Percentiles rank a stretch among this genome's conserved stretches.
Evolutionary conservation across 2,329 filamentous ascomycete species (phyloP).

Genomic region (Calonectria hongkongensis): DNA sequence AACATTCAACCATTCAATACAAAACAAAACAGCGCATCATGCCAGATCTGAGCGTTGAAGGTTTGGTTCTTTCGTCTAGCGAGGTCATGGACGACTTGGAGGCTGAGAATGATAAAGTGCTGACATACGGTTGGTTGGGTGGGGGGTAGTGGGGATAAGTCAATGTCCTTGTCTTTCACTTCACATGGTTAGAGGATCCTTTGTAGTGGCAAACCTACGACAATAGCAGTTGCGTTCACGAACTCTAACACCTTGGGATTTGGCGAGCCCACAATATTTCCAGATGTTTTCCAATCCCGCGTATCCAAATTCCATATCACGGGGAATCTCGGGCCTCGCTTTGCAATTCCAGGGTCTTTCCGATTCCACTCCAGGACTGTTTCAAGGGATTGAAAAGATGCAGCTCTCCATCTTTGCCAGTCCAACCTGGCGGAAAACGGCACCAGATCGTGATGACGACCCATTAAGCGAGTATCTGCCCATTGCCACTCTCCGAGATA

Average conservation of each 20-base stretch:
- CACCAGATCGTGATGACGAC: no score
- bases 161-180: not conserved
- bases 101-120: conserved; percentile 2
- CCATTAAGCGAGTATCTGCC: no score
- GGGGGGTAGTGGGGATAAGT: not conserved
- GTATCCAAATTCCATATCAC: no score
- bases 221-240: not conserved
- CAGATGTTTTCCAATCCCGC: not conserved
- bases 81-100: not conserved
- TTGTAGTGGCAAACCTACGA: conserved; percentile 17
- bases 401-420: no score
- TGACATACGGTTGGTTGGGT: not conserved
- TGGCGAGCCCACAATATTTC: not conserved
- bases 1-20: not conserved
- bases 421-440: no score
- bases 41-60: not conserved
- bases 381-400: no score
- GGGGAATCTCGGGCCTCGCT: no score
- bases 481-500: not conserved
- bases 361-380: no score
- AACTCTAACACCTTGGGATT: no score
- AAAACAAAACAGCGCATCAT: not conserved
- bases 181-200: not conserved
- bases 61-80: not conserved
- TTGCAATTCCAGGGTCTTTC: no score